phyloP scores from a whole-genome alignment of 2,329 filamentous ascomycete species.

The Colletotrichum trifolii region DNA sequence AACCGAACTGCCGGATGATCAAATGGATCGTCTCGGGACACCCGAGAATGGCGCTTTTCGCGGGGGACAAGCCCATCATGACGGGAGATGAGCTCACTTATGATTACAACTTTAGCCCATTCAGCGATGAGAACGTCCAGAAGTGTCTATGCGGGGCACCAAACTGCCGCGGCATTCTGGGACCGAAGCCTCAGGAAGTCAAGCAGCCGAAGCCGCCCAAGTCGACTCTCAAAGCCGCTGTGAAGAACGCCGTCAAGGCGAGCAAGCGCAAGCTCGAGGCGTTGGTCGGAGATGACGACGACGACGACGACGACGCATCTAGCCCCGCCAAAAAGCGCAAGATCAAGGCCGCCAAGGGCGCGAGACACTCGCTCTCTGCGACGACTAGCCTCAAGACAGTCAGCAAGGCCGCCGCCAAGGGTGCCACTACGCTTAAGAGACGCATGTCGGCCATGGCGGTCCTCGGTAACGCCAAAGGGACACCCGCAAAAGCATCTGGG shows the following conservation, averaged over 20 bases:
- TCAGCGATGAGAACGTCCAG: constrained; percentile 76
- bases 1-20: constrained; percentile 96
- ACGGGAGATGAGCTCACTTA: constrained; percentile 97
- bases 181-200: constrained; percentile 68
- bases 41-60: constrained; percentile 96
- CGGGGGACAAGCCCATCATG: constrained; percentile 88
- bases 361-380: constrained; percentile 49
- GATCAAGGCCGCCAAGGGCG: constrained; percentile 46
- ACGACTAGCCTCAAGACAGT: constrained; percentile 39
- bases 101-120: constrained; percentile 82
- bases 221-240: constrained; percentile 51
- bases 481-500: constrained; percentile 17
- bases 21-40: constrained; percentile 96
- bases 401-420: constrained; percentile 49
- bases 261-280: constrained; percentile 69
- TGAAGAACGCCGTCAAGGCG: constrained; percentile 56
- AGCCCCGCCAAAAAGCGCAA: constrained; percentile 44
- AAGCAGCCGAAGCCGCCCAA: constrained; percentile 60
- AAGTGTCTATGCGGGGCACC: constrained; percentile 71
- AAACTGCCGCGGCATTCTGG: constrained; percentile 73
- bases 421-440: constrained; percentile 47
- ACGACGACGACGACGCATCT: constrained; percentile 40
- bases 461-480: constrained; percentile 33
- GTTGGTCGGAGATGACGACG: constrained; percentile 57
- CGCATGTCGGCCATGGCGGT: constrained; percentile 47